A percentile compares a stretch with the other conserved stretches of the same genome.
These are phyloP conservation scores for Medicago lupulina DNA, from an alignment of 306 rosid species.

Conservation along the genomic window DNA sequence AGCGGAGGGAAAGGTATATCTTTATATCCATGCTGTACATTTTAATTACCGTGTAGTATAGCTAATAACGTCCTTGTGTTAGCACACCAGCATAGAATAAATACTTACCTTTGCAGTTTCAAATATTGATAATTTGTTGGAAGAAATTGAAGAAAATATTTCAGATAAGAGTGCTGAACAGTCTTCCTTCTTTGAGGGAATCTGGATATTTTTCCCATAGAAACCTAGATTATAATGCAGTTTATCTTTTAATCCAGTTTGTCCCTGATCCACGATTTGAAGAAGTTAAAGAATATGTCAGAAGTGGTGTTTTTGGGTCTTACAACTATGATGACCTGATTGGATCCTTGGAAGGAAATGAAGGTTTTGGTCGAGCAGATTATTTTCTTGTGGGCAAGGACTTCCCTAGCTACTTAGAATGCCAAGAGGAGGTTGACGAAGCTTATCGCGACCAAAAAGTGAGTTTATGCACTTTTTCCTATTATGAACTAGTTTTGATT, in stretches of 20 bases:
- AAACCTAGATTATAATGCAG: conserved; percentile 40
- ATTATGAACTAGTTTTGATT: conserved; percentile 8
- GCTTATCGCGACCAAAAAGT: conserved; percentile 84
- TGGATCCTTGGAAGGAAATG: conserved; percentile 90
- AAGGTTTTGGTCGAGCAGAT: conserved; percentile 93
- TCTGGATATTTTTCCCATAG: conserved; percentile 16
- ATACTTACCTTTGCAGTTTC: not conserved
- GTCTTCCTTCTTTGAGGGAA: conserved; percentile 32
- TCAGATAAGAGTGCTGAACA: not conserved
- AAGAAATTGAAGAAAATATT: conserved; percentile 29
- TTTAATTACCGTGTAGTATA: conserved; percentile 4
- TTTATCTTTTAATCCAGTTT: conserved; percentile 60
- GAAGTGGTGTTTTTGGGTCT: conserved; percentile 87
- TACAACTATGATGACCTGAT: conserved; percentile 77
- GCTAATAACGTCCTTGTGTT: conserved; percentile 34
- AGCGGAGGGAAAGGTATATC: conserved; percentile 90
- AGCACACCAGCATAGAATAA: conserved; percentile 10
- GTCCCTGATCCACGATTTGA: conserved; percentile 92
- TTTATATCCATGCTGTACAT: conserved; percentile 18
- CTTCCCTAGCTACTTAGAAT: conserved; percentile 96
- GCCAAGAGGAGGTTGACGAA: conserved; percentile 89
- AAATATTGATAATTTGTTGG: conserved; percentile 9
- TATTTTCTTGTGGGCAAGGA: conserved; percentile 97
- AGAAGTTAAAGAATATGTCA: conserved; percentile 81
- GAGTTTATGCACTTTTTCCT: conserved; percentile 40